Evolutionary conservation across 495 filamentous ascomycete genomes (phyloP).

Genomic region (Lasiosphaeria hispida): DNA sequence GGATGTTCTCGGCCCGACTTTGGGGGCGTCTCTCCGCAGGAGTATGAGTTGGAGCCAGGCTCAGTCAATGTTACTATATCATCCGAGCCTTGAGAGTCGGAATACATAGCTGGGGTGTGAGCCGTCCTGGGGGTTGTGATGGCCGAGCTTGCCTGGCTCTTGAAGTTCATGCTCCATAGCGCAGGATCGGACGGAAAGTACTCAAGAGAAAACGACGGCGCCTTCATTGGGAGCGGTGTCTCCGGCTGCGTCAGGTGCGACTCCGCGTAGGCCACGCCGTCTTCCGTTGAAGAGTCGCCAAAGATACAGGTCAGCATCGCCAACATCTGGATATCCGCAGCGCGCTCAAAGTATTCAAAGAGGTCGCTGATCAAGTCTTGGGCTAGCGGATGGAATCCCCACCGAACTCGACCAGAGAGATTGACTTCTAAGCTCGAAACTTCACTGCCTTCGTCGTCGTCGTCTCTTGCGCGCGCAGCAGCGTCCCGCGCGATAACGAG

Average conservation of each 20-base stretch:
- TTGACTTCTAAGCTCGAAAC: constrained; percentile 17
- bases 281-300: constrained; percentile 57
- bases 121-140: constrained; percentile 59
- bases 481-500: constrained; percentile 60
- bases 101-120: constrained; percentile 54
- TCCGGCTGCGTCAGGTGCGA: constrained; percentile 47
- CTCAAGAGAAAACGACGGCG: constrained; percentile 62
- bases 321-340: constrained; percentile 87
- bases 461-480: constrained; percentile 49
- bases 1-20: constrained; percentile 31
- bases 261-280: constrained; percentile 48
- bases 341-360: constrained; percentile 74
- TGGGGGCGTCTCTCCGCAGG: constrained; percentile 68
- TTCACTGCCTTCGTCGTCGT: constrained; percentile 19
- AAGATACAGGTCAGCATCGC: constrained; percentile 93
- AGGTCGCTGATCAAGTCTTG: constrained; percentile 65
- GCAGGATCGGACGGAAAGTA: constrained; percentile 65
- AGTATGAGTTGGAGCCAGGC: constrained; percentile 52
- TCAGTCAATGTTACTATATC: constrained; percentile 51
- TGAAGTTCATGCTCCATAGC: constrained; percentile 51
- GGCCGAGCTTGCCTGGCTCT: constrained; percentile 47
- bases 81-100: constrained; percentile 59
- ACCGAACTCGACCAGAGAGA: constrained; percentile 68
- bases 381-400: constrained; percentile 83
- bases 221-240: constrained; percentile 61